Evolutionary conservation across 345 rosid species (phyloP).

Genomic region (Linum usitatissimum): DNA sequence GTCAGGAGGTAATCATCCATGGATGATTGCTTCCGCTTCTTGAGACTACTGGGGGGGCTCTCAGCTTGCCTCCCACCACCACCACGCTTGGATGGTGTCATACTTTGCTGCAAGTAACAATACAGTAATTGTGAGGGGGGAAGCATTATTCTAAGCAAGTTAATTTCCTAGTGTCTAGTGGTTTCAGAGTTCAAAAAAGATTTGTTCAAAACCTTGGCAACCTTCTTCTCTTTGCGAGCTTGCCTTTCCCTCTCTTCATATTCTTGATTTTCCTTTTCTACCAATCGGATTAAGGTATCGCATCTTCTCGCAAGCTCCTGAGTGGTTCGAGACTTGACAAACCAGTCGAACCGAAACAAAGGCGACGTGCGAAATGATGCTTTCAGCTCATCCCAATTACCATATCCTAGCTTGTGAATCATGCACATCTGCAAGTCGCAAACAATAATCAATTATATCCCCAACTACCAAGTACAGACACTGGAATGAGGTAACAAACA

Average conservation of each 20-base stretch:
- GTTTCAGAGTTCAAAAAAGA: neutral
- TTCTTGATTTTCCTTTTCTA: slow-evolving; percentile 99
- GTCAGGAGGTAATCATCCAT: slow-evolving; percentile 67
- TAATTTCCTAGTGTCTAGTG: neutral
- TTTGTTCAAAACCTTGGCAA: slow-evolving; percentile 53
- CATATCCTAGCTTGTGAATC: slow-evolving; percentile 98
- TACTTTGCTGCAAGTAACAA: slow-evolving; percentile 23
- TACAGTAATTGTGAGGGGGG: neutral
- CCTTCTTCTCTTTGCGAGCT: slow-evolving; percentile 96
- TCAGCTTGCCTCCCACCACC: slow-evolving; percentile 48
- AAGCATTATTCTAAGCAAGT: no score
- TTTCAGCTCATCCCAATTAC: slow-evolving; percentile 98
- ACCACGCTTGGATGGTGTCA: slow-evolving; percentile 66
- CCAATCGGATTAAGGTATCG: slow-evolving; percentile 84
- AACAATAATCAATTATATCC: neutral
- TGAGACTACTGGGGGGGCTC: slow-evolving; percentile 51
- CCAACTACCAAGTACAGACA: neutral
- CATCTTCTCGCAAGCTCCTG: slow-evolving; percentile 97
- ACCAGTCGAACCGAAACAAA: slow-evolving; percentile 91
- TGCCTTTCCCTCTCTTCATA: slow-evolving; percentile 92
- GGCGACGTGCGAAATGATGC: slow-evolving; percentile 77
- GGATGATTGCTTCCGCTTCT: slow-evolving; percentile 75
- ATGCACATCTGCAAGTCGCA: slow-evolving; percentile 61
- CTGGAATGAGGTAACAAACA: neutral
- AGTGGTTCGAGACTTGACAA: slow-evolving; percentile 84